Evolutionary conservation across 306 rosid species (phyloP).

Genomic region (Cyclanthera cordifolia): DNA sequence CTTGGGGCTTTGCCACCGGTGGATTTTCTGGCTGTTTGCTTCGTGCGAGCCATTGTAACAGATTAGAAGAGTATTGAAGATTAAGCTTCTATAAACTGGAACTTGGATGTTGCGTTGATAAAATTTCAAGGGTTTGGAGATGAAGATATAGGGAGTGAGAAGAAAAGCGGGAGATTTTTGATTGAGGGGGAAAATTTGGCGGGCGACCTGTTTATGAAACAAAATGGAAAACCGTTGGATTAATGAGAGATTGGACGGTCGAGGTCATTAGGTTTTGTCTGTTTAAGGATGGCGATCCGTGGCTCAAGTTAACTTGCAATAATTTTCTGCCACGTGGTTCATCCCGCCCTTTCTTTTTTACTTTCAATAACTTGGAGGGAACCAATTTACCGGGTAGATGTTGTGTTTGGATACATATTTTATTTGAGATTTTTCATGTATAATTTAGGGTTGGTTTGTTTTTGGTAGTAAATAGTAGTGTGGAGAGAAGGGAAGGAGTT

Average conservation of each 20-base stretch:
- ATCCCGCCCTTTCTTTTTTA: not conserved
- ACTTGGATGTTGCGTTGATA: not conserved
- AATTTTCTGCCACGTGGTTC: not conserved
- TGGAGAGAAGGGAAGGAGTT: too few species aligned
- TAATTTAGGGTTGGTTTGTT: too few species aligned
- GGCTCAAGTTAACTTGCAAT: not conserved
- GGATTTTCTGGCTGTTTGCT: slow-evolving; percentile 14
- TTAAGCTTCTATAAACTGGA: rapidly evolving
- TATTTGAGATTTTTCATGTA: too few species aligned
- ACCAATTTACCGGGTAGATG: not conserved
- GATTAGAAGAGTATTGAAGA: not conserved
- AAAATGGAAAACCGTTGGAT: not conserved
- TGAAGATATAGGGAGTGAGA: not conserved
- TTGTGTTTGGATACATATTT: not conserved
- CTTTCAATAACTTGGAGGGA: not conserved
- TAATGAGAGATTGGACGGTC: not conserved
- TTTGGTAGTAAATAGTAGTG: too few species aligned
- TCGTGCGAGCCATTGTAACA: slow-evolving; percentile 9
- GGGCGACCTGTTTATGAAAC: not conserved
- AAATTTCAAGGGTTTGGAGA: not conserved
- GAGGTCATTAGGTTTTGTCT: not conserved
- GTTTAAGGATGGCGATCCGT: slow-evolving; percentile 3
- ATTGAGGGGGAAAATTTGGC: not conserved
- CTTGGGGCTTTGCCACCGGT: slow-evolving; percentile 14
- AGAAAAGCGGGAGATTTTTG: too few species aligned